Percentiles rank a stretch among this genome's conserved stretches.
Evolutionary conservation across 2,329 filamentous ascomycete genomes (phyloP).

Genomic region (Claviceps arundinis): DNA sequence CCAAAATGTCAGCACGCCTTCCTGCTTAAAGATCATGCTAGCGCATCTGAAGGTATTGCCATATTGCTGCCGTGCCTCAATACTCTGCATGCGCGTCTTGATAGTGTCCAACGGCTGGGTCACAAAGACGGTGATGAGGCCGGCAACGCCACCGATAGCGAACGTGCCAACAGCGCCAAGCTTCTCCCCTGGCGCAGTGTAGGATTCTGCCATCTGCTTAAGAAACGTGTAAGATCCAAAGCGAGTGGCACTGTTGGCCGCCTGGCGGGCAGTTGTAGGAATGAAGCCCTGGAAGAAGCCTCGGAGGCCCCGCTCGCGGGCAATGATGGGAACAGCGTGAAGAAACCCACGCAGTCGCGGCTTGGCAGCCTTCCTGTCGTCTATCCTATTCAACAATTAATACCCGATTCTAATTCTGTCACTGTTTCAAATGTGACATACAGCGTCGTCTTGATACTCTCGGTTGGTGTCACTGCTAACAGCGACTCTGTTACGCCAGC

Average conservation of each 20-base stretch:
- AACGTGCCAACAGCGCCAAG: slow-evolving; percentile 80
- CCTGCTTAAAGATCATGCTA: slow-evolving; percentile 69
- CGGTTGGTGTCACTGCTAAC: slow-evolving; percentile 88
- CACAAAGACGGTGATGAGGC: slow-evolving; percentile 76
- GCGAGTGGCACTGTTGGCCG: slow-evolving; percentile 82
- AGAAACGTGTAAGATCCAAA: slow-evolving; percentile 86
- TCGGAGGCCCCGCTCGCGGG: slow-evolving; percentile 70
- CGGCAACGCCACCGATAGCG: slow-evolving; percentile 76
- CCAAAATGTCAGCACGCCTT: slow-evolving; percentile 86
- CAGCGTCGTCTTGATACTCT: slow-evolving; percentile 96
- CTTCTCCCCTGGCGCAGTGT: slow-evolving; percentile 90
- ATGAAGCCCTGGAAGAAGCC: slow-evolving; percentile 97
- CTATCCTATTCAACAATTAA: slow-evolving; percentile 48
- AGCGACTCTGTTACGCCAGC: slow-evolving; percentile 90
- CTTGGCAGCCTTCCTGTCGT: slow-evolving; percentile 77
- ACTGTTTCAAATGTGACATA: slow-evolving; percentile 16
- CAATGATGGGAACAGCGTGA: slow-evolving; percentile 78
- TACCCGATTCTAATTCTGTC: neutral
- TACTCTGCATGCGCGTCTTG: slow-evolving; percentile 96
- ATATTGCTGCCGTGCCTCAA: slow-evolving; percentile 69
- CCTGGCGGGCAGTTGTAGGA: slow-evolving; percentile 86
- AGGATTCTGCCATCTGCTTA: slow-evolving; percentile 82
- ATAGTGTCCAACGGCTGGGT: slow-evolving; percentile 75
- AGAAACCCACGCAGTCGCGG: slow-evolving; percentile 87
- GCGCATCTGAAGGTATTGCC: slow-evolving; percentile 82